A percentile compares a stretch with the other conserved stretches of the same genome.
These are phyloP conservation scores for Aureobasidium lini DNA, from an alignment of 2,329 filamentous ascomycete species.

Conservation along the genomic window DNA sequence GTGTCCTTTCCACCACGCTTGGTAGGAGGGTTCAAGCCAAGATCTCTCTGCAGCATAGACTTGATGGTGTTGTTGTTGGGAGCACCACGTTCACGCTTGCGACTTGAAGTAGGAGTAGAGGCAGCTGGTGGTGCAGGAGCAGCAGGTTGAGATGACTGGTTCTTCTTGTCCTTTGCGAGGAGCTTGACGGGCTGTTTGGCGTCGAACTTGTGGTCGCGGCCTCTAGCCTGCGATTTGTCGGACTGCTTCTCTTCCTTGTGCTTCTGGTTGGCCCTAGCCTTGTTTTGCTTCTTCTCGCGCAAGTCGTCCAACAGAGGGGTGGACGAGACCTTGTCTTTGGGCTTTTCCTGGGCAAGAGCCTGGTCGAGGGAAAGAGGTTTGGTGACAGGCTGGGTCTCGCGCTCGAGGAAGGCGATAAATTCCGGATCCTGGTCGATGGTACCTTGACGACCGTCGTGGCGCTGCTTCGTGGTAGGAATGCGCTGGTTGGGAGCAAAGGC, in stretches of 20 bases:
- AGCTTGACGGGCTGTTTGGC: conserved; percentile 35
- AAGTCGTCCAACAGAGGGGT: conserved; percentile 87
- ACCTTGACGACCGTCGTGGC: conserved; percentile 77
- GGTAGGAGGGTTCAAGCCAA: conserved; percentile 45
- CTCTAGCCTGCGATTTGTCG: conserved; percentile 31
- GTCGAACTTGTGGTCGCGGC: conserved; percentile 22
- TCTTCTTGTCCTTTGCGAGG: conserved; percentile 35
- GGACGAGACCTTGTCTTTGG: conserved; percentile 54
- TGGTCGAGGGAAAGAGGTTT: conserved; percentile 45
- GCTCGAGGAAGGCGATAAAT: conserved; percentile 88
- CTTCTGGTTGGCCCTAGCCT: conserved; percentile 41
- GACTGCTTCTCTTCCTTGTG: conserved; percentile 30
- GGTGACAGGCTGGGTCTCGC: conserved; percentile 66
- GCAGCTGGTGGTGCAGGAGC: conserved; percentile 18
- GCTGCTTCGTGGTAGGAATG: conserved; percentile 64
- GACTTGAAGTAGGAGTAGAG: conserved; percentile 31
- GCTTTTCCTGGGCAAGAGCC: conserved; percentile 41
- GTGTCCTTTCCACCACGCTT: conserved; percentile 26
- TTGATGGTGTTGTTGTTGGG: conserved; percentile 36
- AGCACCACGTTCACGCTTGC: conserved; percentile 47
- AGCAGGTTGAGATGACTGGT: conserved; percentile 29
- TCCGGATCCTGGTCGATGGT: conserved; percentile 96
- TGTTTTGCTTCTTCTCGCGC: conserved; percentile 83
- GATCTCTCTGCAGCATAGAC: conserved; percentile 55
- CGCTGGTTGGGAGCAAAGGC: conserved; percentile 82